Base-by-base conservation (phyloP, 2,329 filamentous ascomycete genomes). In the Xylariales sp. region DNA sequence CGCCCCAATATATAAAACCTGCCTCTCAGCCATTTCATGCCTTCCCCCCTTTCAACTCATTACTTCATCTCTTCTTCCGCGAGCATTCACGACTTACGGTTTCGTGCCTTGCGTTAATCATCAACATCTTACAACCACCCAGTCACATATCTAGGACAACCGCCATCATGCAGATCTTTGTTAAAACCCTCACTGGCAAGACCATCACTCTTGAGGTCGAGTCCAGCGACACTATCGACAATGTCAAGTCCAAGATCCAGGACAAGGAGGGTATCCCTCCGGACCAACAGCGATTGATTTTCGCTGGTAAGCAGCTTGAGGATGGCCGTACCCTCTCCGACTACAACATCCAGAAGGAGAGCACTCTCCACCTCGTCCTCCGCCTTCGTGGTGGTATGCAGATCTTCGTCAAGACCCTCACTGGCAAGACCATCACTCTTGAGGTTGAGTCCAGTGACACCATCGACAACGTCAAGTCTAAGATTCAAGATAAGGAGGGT, bases 401-500 rank as follows among this genome's bases (percentile, higher is more conserved):
- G 51, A 79, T 88, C 56, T 88, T 88, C 56, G 84, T 88, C 59
- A 88, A 88, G 74, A 88, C 84, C 12, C 66, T 96, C 43, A 95
- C 90, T 62, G 89, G 89, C 54, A 95, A 95, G 76, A 95, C 89
- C 37, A 95, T 95, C 60, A 95, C 89, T 6, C 74, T 94, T 3
- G 88, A 94, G 69, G 88, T 94, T 1, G 88, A 94, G 63, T 89
- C 84, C 0, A 86, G 81, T 1, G 89, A 95, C 54, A 95, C 89
- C 28, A 95, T 95, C 65, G 89, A 95, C 73, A 95, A 95, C 46
- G 90, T 96, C 27, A 96, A 96, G 81, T 81, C 77, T 35, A 96
- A 96, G 78, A 96, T 96, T 29, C 90, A 96, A 66, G 90, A 96
- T 59, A 96, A 96, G 79, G 90, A 96, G 67, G 90, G 90, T 18